Percentiles rank a stretch among this genome's conserved stretches.
These are phyloP conservation scores for Effrenium voratum DNA, from an alignment of 73 alveolate species.

Conservation along the genomic window DNA sequence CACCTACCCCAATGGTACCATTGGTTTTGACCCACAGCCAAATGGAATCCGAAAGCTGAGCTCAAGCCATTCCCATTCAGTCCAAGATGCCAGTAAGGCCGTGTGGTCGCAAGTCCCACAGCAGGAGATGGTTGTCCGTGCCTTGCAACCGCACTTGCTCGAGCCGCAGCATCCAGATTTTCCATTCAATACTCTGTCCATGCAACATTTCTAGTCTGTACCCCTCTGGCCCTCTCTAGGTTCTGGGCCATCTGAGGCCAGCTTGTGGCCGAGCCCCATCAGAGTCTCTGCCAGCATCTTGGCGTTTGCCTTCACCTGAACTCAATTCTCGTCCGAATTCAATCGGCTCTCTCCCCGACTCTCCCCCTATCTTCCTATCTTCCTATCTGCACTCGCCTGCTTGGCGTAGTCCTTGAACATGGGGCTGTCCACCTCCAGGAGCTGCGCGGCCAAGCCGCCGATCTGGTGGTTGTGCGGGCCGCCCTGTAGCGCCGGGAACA, in stretches of 20 bases:
- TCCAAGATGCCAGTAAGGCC: slow-evolving; percentile 95
- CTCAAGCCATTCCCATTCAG: not conserved
- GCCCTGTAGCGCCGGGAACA: slow-evolving; percentile 98
- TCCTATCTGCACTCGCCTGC: slow-evolving; percentile 24
- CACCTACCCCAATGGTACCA: not conserved
- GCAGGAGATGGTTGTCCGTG: slow-evolving; percentile 98
- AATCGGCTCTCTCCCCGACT: too few relatives aligned
- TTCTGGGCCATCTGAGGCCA: slow-evolving; percentile 92
- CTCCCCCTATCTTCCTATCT: too few relatives aligned
- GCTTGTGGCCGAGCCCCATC: slow-evolving; percentile 95
- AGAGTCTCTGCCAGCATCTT: slow-evolving; percentile 95
- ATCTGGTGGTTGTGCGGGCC: slow-evolving; percentile 99
- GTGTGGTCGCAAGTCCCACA: slow-evolving; percentile 96
- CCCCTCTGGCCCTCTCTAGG: too few relatives aligned
- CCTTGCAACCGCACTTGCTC: slow-evolving; percentile 98
- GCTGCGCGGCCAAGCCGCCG: slow-evolving; percentile 96
- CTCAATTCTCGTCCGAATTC: not conserved
- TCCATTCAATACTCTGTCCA: too few relatives aligned
- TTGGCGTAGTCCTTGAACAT: slow-evolving; percentile 75
- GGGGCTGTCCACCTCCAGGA: slow-evolving; percentile 94
- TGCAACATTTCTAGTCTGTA: too few relatives aligned
- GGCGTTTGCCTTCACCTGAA: slow-evolving; percentile 95
- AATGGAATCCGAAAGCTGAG: not conserved
- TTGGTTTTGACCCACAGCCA: not conserved
- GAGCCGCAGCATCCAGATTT: too few relatives aligned